Base-by-base conservation (phyloP, 1,284 basidiomycete genomes). In the Pseudozyma pruni region DNA sequence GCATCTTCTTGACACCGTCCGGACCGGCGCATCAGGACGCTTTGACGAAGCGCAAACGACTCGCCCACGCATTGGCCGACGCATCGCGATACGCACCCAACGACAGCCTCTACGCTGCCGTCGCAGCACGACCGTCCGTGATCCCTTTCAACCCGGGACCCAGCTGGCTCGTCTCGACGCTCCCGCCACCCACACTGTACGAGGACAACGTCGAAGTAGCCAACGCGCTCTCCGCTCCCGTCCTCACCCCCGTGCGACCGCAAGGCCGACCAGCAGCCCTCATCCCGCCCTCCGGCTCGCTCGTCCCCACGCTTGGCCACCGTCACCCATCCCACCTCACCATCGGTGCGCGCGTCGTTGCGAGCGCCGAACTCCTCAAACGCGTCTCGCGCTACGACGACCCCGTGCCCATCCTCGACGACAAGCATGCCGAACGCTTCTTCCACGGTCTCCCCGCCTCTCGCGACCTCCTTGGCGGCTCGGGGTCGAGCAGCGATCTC, bases 341-440 rank as follows among this genome's bases (percentile, higher is more conserved):
- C 46, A 69, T 66, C 23, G 68, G 69, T 13, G 64, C 72, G 4
- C 74, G 78, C 8, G 60, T 75, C 11, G 67, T 80, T 8, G 60
- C 68, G 16, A 60, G 59, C 10, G 61, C 67, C 4, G 68, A 71
- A 13, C 57, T 78, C 17, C 72, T 72, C 39, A 71, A 72, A 22
- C 68, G 72, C 11, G 61, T 78, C 8, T 71, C 74, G n/a, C 67
- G 79, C 2, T 64, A 47, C 27, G 52, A 59, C 23, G 79, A 81
- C 34, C 79, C 79, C 10, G 47, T 72, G 6, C 74, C 79, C 1
- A 55, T 81, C 40, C 37, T 78, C 39, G 79, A 81, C 69, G 78
- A 79, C 53, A 71, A 72, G 47, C 72, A 71, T 37, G 76, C 77
- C 3, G 79, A 81, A 49, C 78, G 76, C 6, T 79, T 81, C 53